phyloP scores from a whole-genome alignment of 116 monocot genomes.

The Posidonia oceanica region DNA sequence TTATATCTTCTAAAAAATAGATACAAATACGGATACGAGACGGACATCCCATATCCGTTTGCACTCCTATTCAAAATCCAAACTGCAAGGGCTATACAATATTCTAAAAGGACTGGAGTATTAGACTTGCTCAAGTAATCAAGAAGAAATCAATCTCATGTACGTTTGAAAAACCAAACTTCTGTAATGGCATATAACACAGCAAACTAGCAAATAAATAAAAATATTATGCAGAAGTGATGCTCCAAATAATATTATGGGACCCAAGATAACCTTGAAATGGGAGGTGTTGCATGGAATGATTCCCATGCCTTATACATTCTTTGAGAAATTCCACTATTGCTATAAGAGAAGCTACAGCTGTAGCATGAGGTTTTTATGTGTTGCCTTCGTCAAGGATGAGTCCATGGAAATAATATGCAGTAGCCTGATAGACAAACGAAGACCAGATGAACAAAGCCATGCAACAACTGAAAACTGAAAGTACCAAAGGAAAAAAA shows the following conservation, averaged over 20 bases:
- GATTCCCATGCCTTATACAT: conserved; percentile 60
- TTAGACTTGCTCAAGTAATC: no score
- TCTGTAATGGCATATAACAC: no score
- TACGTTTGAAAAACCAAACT: no score
- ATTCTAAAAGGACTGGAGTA: no score
- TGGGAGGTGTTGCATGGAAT: conserved; percentile 57
- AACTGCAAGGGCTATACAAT: no score
- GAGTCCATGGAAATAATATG: conserved; percentile 92
- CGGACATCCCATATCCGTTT: no score
- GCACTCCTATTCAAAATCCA: no score
- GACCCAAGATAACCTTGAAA: conserved; percentile 44
- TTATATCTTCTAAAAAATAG: no score
- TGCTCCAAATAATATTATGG: neutral
- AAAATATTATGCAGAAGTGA: no score
- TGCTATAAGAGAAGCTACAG: conserved; percentile 59
- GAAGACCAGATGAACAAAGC: neutral
- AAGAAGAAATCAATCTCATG: no score
- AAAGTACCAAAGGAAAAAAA: neutral
- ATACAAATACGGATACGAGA: no score
- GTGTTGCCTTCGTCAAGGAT: conserved; percentile 85
- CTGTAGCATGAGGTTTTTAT: conserved; percentile 62
- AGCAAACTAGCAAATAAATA: no score
- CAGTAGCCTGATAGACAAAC: conserved; percentile 57
- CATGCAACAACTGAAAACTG: neutral
- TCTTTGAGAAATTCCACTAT: conserved; percentile 83